Base-by-base conservation (phyloP, 345 rosid species). In the Eucalyptus erythrocorys region DNA sequence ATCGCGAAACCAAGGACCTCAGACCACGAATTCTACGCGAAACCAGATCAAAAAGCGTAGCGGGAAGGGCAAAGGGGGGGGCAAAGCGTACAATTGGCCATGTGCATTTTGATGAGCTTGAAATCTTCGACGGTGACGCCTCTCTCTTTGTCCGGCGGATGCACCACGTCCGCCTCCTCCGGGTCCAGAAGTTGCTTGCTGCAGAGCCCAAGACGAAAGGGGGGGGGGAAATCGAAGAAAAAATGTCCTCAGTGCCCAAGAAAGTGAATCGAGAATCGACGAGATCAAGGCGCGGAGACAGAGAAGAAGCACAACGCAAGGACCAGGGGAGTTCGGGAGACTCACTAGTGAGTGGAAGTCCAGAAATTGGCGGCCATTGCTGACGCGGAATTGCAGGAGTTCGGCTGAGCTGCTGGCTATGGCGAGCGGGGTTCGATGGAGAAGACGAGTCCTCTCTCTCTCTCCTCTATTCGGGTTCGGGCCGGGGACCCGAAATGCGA, bases 341-440 rank as follows among this genome's bases (percentile, higher is more conserved):
- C 89, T 93, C 92, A 96, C 99, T 81, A 91, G 92, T 96, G 99
- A 80, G 99, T 91, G 80, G 99, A 96, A 79, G 97, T 94, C 99
- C 99, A 97, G 94, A 97, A 97, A 94, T 97, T 97, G 79, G 99
- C 95, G 37, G 99, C 97, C 99, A 97, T 96, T 17, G 26, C 80
- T 91, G 59, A 57, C 45, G 4, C 57, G 10, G 19, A 22, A n/a
- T 68, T 27, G 87, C 37, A 51, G 87, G 66, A 51, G 61, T 66
- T 51, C 34, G 22, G 50, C 61, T 37, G 43, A 34, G 79, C 79
- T 32, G 21, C 79, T n/a, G 21, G 79, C 79, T n/a, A 30, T 30
- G 82, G 82, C 82, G 82, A 37, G 15, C 5, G 24, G 47, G 45
- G 37, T 71, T 68, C 47, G 82, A 76, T 8, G 37, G 14, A 16